Base-by-base conservation (phyloP, 805 yeast species). In the Dipodascus geniculatus region DNA sequence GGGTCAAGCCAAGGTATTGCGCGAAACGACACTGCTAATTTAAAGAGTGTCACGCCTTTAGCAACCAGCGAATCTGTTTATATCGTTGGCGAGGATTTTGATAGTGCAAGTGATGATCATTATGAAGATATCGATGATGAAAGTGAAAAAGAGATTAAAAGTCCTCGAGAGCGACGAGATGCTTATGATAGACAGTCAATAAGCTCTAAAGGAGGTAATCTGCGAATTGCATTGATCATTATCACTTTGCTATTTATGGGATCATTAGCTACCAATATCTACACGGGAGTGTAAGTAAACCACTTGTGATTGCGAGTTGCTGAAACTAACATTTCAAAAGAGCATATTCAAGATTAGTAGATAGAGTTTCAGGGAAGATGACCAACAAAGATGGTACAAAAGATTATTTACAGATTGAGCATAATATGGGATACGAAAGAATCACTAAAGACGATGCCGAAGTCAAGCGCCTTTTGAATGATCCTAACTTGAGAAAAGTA, bases 401-500 rank as follows among this genome's bases (percentile, higher is more conserved):
- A 38, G 44, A 38, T 38, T 38, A 38, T 17, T 38, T 38, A 17
- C 17, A 17, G 14, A 3, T 38, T 38, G 44, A 38, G 19, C 44
- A 38, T n/a, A 38, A 38, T 17, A 38, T 38, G 44, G 44, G 31
- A 11, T 49, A 47, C 22, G 23, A 42, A 42, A 49, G 49, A 17
- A 20, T 51, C 17, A 48, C 23, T 3, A 6, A 35, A 52, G 42
- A 33, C 4, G 42, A 59, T 48, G 51, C 58, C 2, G 75, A 74
- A 52, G 60, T 77, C 0, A 54, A 62, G 22, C 53, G 60, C 0
- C 57, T 76, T n/a, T 69, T 77, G 76, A 62, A 61, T 9, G 62
- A 71, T 22, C 57, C 62, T 16, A 49, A 59, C 16, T 60, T 73
- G 31, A 59, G 59, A 6, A 68, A 70, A 49, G 68, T 71, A 1